Evolutionary conservation across 2,329 filamentous ascomycete species (phyloP), one percentile per base, ranked within the genome.

Genomic region (Phaeosphaeriaceae sp.): DNA sequence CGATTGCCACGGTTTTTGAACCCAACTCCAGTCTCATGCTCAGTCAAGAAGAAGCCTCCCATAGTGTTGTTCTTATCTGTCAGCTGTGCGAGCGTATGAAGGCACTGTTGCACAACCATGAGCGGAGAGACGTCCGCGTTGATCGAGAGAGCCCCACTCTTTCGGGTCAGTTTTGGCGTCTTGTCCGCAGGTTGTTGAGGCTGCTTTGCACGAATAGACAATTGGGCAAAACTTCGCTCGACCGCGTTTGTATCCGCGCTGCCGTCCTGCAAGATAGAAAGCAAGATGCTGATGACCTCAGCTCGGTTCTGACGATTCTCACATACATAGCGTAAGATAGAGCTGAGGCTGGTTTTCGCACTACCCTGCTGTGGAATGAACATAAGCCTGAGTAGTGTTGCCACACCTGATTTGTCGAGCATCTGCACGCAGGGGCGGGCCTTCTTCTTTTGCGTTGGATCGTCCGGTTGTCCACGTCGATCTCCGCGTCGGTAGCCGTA

Each of bases 351-450:
- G 54, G 83, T 85, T 59, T 92, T 90, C 40, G 94, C 88, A 54
- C 90, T 94, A 17, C 90, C 90, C 57, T 93, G 90, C 59, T 97
- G 90, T 39, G 90, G 89, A 63, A 97, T 92, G 72, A 99, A 99
- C 93, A 99, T 97, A 8, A 99, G 83, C n/a, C 95, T 90, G 35
- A 99, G 81, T 28, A 99, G 79, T n/a, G 94, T 97, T 20, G 95
- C 94, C 58, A 99, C 87, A 20, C 95, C 94, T 38, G 92, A 84
- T 75, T 96, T 97, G 74, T 99, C 94, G 23, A 99, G 84, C 88
- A 99, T 96, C 71, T 99, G 94, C 18, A 96, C 89, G 49, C 95
- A 89, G 17, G 90, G 87, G 53, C 89, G 88, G 48, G 68, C 60
- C 64, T 89, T 87, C 76, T 92, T 93, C 70, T 81, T 83, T 67